phyloP scores from a whole-genome alignment of 2,329 filamentous ascomycete genomes.

The Byssothecium circinans region DNA sequence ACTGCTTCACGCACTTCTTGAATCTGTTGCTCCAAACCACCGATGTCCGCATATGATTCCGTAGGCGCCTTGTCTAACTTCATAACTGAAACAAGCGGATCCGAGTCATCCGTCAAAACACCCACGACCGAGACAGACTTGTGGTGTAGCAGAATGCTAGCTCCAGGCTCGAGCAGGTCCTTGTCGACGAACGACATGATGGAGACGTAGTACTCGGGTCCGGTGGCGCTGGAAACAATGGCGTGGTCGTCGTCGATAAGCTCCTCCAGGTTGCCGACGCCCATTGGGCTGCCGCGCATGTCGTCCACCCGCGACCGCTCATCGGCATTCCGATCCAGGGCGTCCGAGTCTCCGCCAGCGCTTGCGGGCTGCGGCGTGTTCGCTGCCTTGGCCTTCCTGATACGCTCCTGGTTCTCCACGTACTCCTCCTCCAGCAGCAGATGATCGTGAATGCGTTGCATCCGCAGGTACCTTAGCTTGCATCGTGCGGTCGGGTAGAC shows the following conservation, averaged over 20 bases:
- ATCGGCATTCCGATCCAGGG: constrained; percentile 86
- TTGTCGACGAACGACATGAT: constrained; percentile 99
- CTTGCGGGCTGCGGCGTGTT: constrained; percentile 59
- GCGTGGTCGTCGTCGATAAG: constrained; percentile 99
- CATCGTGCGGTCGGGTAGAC: constrained; percentile 95
- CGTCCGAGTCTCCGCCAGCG: constrained; percentile 68
- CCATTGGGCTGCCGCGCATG: constrained; percentile 98
- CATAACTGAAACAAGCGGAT: constrained; percentile 96
- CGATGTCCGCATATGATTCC: constrained; percentile 97
- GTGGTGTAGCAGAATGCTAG: constrained; percentile 92
- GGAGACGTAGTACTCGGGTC: constrained; percentile 97
- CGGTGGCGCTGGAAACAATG: constrained; percentile 95
- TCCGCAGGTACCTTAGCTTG: constrained; percentile 93
- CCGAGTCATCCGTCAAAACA: constrained; percentile 92
- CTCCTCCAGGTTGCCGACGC: constrained; percentile 95
- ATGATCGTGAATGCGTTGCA: constrained; percentile 99
- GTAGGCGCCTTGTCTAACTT: constrained; percentile 98
- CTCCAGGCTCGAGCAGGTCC: constrained; percentile 92
- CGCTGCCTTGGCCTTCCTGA: constrained; percentile 82
- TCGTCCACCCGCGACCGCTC: constrained; percentile 95
- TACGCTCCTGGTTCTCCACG: constrained; percentile 96
- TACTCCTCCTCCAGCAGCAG: constrained; percentile 96
- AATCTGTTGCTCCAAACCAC: constrained; percentile 91
- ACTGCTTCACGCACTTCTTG: constrained; percentile 98
- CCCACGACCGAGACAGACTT: constrained; percentile 98